These are phyloP conservation scores for Tilletiopsis washingtonensis DNA, from an alignment of 1,284 basidiomycete genomes.

Conservation along the genomic window DNA sequence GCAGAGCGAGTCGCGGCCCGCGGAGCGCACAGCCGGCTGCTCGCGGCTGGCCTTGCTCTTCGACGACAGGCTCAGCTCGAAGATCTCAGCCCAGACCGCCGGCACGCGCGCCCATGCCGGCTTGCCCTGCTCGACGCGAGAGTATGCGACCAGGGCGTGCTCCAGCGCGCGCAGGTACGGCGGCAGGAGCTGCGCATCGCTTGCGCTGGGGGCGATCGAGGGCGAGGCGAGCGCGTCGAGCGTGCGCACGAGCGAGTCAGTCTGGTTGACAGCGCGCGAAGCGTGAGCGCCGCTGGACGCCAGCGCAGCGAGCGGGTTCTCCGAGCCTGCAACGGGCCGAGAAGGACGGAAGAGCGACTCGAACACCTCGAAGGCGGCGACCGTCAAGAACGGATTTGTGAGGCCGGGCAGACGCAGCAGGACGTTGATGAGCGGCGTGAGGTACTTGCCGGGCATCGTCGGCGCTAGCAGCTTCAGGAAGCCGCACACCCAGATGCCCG, in stretches of 20 bases:
- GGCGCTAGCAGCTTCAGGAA: conserved; percentile 34
- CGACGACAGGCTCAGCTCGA: conserved; percentile 29
- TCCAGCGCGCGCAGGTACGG: conserved; percentile 41
- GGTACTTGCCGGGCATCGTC: conserved; percentile 22
- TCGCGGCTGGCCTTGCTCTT: conserved; percentile 36
- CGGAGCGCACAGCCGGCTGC: conserved; percentile 27
- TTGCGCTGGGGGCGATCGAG: conserved; percentile 22
- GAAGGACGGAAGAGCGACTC: conserved; percentile 37
- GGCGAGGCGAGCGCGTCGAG: conserved; percentile 30
- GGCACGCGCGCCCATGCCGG: conserved; percentile 30
- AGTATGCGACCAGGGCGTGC: conserved; percentile 37
- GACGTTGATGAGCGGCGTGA: conserved; percentile 15
- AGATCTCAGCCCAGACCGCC: conserved; percentile 24
- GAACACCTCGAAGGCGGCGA: conserved; percentile 43
- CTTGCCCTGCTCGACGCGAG: conserved; percentile 22
- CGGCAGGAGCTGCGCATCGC: conserved; percentile 40
- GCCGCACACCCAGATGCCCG: conserved; percentile 40
- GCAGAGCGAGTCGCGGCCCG: conserved; percentile 29
- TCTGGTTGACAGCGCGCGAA: neutral
- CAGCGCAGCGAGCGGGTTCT: neutral
- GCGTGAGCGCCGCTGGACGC: neutral
- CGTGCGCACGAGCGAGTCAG: conserved; percentile 10
- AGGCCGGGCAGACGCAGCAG: conserved; percentile 36
- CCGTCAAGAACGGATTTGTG: conserved; percentile 41
- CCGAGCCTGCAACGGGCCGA: conserved; percentile 13